A percentile compares a stretch with the other conserved stretches of the same genome.
Evolutionary conservation across 176 grass and related monocot genomes (phyloP).

Genomic region (Ampelocalamus luodianensis): DNA sequence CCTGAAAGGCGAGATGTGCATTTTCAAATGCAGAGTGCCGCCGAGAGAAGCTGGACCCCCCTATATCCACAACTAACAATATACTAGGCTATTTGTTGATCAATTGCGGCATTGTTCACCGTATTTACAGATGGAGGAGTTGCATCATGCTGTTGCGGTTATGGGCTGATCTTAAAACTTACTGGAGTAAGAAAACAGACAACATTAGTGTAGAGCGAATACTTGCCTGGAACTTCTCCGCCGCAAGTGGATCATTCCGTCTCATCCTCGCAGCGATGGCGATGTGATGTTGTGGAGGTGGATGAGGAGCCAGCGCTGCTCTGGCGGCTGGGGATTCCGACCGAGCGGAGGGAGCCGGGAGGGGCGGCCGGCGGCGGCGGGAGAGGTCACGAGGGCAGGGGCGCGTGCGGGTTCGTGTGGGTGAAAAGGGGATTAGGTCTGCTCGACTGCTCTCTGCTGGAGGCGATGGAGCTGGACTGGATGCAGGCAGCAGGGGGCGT

Average conservation of each 20-base stretch:
- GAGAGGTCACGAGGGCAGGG: too few species aligned
- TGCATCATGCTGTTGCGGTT: not conserved
- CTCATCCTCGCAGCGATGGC: not conserved
- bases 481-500: too few species aligned
- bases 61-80: not conserved
- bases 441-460: too few species aligned
- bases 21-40: not conserved
- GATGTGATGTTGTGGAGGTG: not conserved
- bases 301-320: slow-evolving; percentile 33
- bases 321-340: slow-evolving; percentile 30
- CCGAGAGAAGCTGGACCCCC: too few species aligned
- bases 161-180: not conserved
- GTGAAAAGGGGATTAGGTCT: too few species aligned
- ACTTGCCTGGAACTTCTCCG: slow-evolving; percentile 80
- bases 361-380: too few species aligned
- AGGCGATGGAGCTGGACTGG: too few species aligned
- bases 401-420: too few species aligned
- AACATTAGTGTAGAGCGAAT: not conserved
- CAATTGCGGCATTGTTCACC: not conserved
- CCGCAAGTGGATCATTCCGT: slow-evolving; percentile 71
- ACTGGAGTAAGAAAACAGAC: not conserved
- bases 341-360: too few species aligned
- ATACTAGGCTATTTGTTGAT: not conserved
- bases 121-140: not conserved
- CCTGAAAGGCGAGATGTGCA: not conserved